phyloP scores from a whole-genome alignment of 129 eudicot genomes.

The Pulicaria dysenterica region DNA sequence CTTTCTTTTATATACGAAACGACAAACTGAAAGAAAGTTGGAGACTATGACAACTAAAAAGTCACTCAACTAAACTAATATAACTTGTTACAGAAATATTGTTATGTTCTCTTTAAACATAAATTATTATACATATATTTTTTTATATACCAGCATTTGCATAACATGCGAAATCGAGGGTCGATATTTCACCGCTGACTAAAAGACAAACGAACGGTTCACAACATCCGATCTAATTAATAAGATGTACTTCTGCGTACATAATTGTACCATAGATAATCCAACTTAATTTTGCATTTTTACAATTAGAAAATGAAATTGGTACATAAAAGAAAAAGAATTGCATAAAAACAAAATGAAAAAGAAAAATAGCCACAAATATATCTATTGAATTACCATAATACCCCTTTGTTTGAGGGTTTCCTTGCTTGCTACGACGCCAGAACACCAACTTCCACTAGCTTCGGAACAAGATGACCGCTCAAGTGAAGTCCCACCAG shows the following conservation, averaged over 20 bases:
- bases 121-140: too few relatives aligned
- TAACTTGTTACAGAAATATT: too few relatives aligned
- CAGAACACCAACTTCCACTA: slow-evolving; percentile 74
- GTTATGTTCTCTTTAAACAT: too few relatives aligned
- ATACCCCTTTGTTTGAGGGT: slow-evolving; percentile 25
- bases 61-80: too few relatives aligned
- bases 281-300: slow-evolving; percentile 38
- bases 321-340: slow-evolving; percentile 15
- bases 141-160: slow-evolving; percentile 26
- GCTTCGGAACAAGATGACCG: slow-evolving; percentile 74
- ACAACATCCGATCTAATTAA: slow-evolving; percentile 15
- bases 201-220: slow-evolving; percentile 28
- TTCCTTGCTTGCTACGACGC: slow-evolving; percentile 6
- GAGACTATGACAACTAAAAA: too few relatives aligned
- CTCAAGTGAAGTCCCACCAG: slow-evolving; percentile 80
- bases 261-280: slow-evolving; percentile 19
- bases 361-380: background rate
- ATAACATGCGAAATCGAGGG: slow-evolving; percentile 40
- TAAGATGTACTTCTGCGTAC: slow-evolving; percentile 28
- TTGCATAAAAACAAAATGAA: background rate
- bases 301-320: slow-evolving; percentile 31
- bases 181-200: slow-evolving; percentile 17
- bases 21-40: too few relatives aligned
- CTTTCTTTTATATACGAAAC: too few relatives aligned
- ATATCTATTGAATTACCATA: slow-evolving; percentile 22